phyloP scores from a whole-genome alignment of 345 rosid species.

The Lepidium sativum region DNA sequence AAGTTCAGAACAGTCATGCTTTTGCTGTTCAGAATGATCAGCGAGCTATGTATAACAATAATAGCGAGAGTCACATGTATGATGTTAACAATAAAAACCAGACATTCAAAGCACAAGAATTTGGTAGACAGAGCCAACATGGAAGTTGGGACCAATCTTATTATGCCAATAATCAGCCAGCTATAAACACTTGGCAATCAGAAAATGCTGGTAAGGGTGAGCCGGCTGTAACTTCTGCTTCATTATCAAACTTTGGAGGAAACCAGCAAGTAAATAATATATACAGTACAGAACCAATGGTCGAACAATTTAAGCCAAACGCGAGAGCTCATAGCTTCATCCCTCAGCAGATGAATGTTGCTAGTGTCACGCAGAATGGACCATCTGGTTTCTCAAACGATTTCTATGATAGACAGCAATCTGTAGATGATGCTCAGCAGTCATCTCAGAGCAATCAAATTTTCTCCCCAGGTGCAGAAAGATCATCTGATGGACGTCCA shows the following conservation, averaged over 20 bases:
- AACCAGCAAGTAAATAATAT: conserved; percentile 39
- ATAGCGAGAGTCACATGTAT: conserved; percentile 26
- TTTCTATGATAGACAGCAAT: conserved; percentile 42
- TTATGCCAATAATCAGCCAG: conserved; percentile 36
- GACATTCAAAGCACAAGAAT: conserved; percentile 34
- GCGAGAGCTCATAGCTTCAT: conserved; percentile 31
- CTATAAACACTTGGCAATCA: conserved; percentile 40
- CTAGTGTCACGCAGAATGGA: conserved; percentile 41
- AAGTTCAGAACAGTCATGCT: conserved; percentile 51
- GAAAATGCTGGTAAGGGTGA: conserved; percentile 31
- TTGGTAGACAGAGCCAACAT: conserved; percentile 33
- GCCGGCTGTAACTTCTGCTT: conserved; percentile 8
- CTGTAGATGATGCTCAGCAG: conserved; percentile 35
- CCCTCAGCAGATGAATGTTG: conserved; percentile 42
- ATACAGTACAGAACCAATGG: conserved; percentile 36
- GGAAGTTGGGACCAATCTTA: conserved; percentile 46
- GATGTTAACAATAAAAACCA: conserved; percentile 36
- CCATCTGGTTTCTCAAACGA: conserved; percentile 42
- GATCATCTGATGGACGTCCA: conserved; percentile 95
- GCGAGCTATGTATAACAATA: conserved; percentile 30
- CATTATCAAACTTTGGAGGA: conserved; percentile 35
- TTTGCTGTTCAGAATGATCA: too few species aligned
- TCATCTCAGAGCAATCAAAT: conserved; percentile 46
- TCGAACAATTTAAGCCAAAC: conserved; percentile 39
- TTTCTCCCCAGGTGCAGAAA: conserved; percentile 45